Conservation (phyloP, 169 alveolate genomes). For the Babesia gibsoni region DNA sequence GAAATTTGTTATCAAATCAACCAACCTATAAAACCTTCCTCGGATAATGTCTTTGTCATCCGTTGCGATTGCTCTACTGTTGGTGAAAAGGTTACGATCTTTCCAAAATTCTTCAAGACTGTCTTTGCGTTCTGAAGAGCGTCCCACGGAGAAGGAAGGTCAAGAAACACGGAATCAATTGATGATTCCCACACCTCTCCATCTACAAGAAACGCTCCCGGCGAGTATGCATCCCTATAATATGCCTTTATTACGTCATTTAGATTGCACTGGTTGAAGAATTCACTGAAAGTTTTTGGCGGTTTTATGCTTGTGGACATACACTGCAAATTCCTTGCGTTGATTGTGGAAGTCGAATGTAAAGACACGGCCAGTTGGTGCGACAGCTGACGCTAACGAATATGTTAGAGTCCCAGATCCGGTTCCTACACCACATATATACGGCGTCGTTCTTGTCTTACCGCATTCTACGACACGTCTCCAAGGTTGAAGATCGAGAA, state of each 20-base stretch:
- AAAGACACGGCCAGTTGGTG: slow-evolving; percentile 82
- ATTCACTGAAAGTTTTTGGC: slow-evolving; percentile 69
- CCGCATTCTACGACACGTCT: slow-evolving; percentile 86
- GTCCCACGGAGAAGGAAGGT: slow-evolving; percentile 90
- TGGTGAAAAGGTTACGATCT: slow-evolving; percentile 85
- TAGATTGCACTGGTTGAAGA: slow-evolving; percentile 72
- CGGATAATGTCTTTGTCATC: slow-evolving; percentile 63
- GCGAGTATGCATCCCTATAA: slow-evolving; percentile 56
- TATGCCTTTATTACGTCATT: slow-evolving; percentile 43
- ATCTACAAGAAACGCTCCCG: slow-evolving; percentile 47
- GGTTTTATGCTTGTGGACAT: slow-evolving; percentile 55
- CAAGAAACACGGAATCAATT: slow-evolving; percentile 83
- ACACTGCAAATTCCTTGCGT: slow-evolving; percentile 73
- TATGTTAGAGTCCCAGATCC: slow-evolving; percentile 89
- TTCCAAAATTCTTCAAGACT: slow-evolving; percentile 75
- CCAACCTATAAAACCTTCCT: slow-evolving; percentile 37
- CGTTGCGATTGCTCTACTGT: slow-evolving; percentile 87
- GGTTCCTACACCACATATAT: slow-evolving; percentile 66
- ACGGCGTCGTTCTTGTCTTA: background rate
- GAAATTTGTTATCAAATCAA: background rate
- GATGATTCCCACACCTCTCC: slow-evolving; percentile 52
- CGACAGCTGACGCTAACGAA: slow-evolving; percentile 78
- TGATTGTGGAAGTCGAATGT: slow-evolving; percentile 87
- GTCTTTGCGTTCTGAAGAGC: slow-evolving; percentile 75
- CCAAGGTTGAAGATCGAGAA: slow-evolving; percentile 85